Percentiles rank a stretch among this genome's conserved stretches.
Conservation (phyloP, 2,329 filamentous ascomycete genomes). For the Aspergillus phoenicis region DNA sequence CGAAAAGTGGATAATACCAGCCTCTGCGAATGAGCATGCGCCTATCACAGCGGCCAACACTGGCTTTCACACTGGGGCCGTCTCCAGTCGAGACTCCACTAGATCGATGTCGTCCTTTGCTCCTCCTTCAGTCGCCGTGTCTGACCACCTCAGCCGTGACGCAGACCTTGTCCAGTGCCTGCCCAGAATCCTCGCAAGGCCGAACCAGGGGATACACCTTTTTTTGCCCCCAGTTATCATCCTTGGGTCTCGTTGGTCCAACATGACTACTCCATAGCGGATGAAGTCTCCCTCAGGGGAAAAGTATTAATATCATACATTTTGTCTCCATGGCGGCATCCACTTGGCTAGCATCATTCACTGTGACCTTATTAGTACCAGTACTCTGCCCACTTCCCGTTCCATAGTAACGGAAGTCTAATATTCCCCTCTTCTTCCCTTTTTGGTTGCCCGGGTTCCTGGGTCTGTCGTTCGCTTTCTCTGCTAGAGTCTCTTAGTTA, state of each 20-base stretch:
- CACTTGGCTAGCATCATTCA: constrained; percentile 9
- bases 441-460: constrained; percentile 6
- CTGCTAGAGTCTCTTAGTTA: constrained; percentile 10
- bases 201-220: constrained; percentile 15
- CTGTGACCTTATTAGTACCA: neutral
- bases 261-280: constrained; percentile 2
- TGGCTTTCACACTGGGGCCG: constrained; percentile 16
- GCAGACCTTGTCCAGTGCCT: constrained; percentile 10
- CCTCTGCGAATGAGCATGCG: constrained; percentile 12
- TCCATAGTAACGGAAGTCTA: constrained; percentile 13
- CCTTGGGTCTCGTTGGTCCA: constrained; percentile 10
- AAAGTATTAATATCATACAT: constrained; percentile 17
- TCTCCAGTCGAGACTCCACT: constrained; percentile 22
- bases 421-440: constrained; percentile 9
- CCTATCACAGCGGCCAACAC: neutral
- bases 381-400: constrained; percentile 1
- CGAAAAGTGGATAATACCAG: constrained; percentile 14
- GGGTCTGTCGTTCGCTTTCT: constrained; percentile 3
- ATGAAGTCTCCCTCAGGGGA: constrained; percentile 3
- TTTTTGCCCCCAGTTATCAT: constrained; percentile 17
- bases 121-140: constrained; percentile 26
- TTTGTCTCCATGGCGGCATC: constrained; percentile 9
- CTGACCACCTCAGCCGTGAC: constrained; percentile 17
- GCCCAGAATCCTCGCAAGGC: constrained; percentile 3
- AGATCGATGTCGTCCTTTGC: constrained; percentile 16